These are phyloP conservation scores for Venustampulla echinocandica DNA, from an alignment of 495 filamentous ascomycete genomes.

Conservation along the genomic window DNA sequence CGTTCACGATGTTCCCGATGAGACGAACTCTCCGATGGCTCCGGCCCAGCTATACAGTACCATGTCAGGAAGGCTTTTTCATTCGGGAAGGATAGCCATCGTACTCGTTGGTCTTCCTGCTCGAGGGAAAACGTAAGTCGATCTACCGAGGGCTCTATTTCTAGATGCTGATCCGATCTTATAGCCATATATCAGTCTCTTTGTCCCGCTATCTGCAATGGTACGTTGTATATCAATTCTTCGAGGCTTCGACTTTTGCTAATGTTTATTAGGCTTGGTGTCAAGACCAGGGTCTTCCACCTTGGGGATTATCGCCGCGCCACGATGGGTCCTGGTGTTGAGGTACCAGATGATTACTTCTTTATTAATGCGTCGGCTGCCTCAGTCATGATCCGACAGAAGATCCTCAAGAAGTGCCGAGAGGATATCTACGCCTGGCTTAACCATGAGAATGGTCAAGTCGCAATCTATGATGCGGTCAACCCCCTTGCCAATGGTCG, in stretches of 20 bases:
- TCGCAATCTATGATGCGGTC: conserved; percentile 99
- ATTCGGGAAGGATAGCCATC: conserved; percentile 93
- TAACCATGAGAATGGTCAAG: conserved; percentile 93
- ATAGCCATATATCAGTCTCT: conserved; percentile 87
- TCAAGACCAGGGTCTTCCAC: conserved; percentile 97
- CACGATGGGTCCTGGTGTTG: conserved; percentile 73
- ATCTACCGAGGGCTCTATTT: not conserved
- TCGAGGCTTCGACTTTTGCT: no score
- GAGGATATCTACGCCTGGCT: conserved; percentile 96
- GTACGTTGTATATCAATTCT: no score
- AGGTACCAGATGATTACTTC: conserved; percentile 97
- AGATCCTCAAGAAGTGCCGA: conserved; percentile 93
- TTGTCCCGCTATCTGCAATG: conserved; percentile 91
- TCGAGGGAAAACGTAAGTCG: conserved; percentile 83
- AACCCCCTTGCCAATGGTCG: conserved; percentile 82
- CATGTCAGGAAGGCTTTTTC: conserved; percentile 91
- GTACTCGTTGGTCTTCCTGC: conserved; percentile 94
- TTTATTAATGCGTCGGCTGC: conserved; percentile 85
- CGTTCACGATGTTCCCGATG: conserved; percentile 86
- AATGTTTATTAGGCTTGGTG: conserved; percentile 87
- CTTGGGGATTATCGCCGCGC: conserved; percentile 93
- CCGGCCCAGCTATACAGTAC: conserved; percentile 98
- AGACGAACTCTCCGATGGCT: conserved; percentile 60
- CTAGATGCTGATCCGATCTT: conserved; percentile 19
- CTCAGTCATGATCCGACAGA: conserved; percentile 83